Evolutionary conservation across 805 yeast genomes (phyloP), one percentile per base, ranked within the genome.

Genomic region (Pichia scutulata): DNA sequence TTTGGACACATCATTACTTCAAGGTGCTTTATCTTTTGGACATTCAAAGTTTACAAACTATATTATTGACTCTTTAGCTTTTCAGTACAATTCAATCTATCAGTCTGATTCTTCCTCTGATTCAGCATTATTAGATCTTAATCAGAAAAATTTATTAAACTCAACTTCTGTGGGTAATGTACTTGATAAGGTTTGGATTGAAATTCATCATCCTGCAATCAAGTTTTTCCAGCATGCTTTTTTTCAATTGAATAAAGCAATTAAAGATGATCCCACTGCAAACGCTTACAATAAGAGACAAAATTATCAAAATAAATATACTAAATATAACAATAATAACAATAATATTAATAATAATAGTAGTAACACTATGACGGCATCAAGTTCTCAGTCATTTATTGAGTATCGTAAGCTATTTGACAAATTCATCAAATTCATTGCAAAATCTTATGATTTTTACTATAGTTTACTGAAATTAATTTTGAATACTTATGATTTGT

Each of bases 181-280:
- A 7, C 70, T 84, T 19, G 84, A 80, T 47, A 57, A 62, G 5
- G 63, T 80, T 21, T 84, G 89, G 89, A 61, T 70, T 30, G 78
- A 78, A 6, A 72, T 84, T 54, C 84, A 81, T 56, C 80, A 81
- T 57, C 88, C 88, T 2, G 75, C 80, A 2, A 72, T 83, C 53
- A 82, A 80, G 56, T 74, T 74, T 60, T 82, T 74, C 57, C 81
- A 77, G 59, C 57, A 62, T 12, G 70, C 67, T 59, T 64, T 68
- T 48, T 54, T 57, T 22, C 46, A 51, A 12, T 26, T 62, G 6
- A 47, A 19, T 30, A 43, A 44, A 33, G 24, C 46, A 46, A 25
- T 68, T 51, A 64, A 57, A 18, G 25, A 14, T 14, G n/a, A 39
- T 33, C n/a, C 37, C 16, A n/a, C 4, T 33, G 18, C 37, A 16